phyloP scores from a whole-genome alignment of 257 asterid species.

The Solanum habrochaites region DNA sequence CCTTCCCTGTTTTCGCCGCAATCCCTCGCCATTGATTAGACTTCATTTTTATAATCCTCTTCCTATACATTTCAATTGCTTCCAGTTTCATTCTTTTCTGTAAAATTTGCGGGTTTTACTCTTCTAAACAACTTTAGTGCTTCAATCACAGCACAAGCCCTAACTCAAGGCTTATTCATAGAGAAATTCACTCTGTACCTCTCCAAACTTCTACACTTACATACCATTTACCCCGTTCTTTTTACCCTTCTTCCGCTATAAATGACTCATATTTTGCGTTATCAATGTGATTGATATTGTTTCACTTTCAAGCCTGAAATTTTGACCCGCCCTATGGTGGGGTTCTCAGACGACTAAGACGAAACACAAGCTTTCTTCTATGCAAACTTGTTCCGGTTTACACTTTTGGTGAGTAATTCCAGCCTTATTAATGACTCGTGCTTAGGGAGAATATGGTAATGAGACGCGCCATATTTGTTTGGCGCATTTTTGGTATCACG shows the following conservation, averaged over 20 bases:
- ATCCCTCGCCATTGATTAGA: conserved; percentile 45
- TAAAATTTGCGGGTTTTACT: conserved; percentile 22
- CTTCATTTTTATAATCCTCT: conserved; percentile 79
- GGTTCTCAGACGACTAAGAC: conserved; percentile 16
- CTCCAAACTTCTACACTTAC: conserved; percentile 14
- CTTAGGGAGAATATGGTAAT: conserved; percentile 48
- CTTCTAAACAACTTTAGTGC: conserved; percentile 63
- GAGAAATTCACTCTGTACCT: conserved; percentile 30
- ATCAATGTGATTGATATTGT: conserved; percentile 67
- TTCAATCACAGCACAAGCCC: conserved; percentile 38
- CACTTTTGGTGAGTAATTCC: conserved; percentile 59
- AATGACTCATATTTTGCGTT: conserved; percentile 38
- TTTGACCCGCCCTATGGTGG: conserved; percentile 37
- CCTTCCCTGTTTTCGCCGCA: conserved; percentile 23
- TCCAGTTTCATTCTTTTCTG: conserved; percentile 33
- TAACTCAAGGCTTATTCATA: conserved; percentile 46
- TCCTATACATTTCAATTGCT: conserved; percentile 19
- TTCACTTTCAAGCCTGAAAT: conserved; percentile 47
- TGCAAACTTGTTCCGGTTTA: conserved; percentile 62
- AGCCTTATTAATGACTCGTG: conserved; percentile 31
- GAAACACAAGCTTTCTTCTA: conserved; percentile 1
- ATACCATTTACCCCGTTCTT: conserved; percentile 65
- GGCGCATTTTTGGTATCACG: conserved; percentile 51
- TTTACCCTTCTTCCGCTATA: conserved; percentile 11
- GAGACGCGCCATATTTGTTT: conserved; percentile 52